These are phyloP conservation scores for Sclerotinia sclerotiorum DNA, from an alignment of 2,329 filamentous ascomycete genomes.

Conservation along the genomic window DNA sequence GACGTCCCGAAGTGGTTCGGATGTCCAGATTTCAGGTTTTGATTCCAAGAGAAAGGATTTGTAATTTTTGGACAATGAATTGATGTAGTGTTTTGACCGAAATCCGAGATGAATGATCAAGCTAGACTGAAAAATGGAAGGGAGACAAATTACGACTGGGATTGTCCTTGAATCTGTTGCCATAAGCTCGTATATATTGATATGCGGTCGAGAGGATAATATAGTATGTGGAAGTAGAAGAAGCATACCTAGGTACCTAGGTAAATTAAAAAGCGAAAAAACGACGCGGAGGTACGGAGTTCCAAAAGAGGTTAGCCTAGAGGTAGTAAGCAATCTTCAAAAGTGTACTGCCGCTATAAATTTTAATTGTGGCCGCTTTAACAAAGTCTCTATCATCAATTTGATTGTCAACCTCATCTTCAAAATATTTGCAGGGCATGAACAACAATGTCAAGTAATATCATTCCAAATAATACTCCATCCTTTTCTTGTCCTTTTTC, in stretches of 20 bases:
- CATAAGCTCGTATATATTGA: slow-evolving; percentile 3
- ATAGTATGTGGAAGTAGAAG: not conserved
- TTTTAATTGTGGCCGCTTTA: not conserved
- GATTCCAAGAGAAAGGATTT: slow-evolving; percentile 5
- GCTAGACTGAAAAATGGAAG: not conserved
- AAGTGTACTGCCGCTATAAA: not conserved
- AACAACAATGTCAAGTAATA: not conserved
- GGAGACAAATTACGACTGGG: not conserved
- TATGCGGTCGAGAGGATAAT: not conserved
- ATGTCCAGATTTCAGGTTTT: not conserved
- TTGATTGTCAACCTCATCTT: not conserved
- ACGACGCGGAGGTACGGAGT: not conserved
- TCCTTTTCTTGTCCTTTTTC: not conserved
- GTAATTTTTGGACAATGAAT: not conserved
- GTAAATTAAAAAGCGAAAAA: not conserved
- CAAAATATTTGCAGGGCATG: slow-evolving; percentile 1
- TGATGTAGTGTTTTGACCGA: not conserved
- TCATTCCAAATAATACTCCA: not conserved
- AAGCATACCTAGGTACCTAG: not conserved
- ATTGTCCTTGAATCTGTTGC: not conserved
- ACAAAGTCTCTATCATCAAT: not conserved
- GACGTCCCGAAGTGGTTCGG: not conserved
- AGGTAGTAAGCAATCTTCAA: not conserved
- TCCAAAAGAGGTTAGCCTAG: too few relatives aligned
- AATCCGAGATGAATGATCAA: not conserved